phyloP scores from a whole-genome alignment of 345 rosid genomes.

The Hypericum perforatum region DNA sequence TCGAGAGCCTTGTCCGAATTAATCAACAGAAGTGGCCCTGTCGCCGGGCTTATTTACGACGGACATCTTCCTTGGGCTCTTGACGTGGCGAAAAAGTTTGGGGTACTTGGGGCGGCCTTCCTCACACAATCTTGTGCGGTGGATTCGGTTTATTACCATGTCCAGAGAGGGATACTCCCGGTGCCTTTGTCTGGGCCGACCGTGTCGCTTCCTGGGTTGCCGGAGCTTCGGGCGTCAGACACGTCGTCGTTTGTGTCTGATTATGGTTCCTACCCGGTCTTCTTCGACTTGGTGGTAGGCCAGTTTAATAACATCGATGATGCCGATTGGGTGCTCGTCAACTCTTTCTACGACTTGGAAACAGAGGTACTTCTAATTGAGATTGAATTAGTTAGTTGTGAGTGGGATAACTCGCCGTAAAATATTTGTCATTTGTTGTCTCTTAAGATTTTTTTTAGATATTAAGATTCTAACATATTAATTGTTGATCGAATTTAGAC shows the following conservation, averaged over 20 bases:
- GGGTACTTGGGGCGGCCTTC: slow-evolving; percentile 25
- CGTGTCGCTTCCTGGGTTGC: slow-evolving; percentile 3
- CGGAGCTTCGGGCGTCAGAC: slow-evolving; percentile 4
- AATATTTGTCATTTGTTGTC: no score
- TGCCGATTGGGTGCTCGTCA: slow-evolving; percentile 1
- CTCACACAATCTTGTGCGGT: slow-evolving; percentile 45
- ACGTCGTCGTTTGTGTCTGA: slow-evolving; percentile 5
- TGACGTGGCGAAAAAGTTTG: slow-evolving; percentile 30
- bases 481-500: slow-evolving; percentile 6
- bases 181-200: neutral
- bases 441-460: no score
- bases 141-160: slow-evolving; percentile 27
- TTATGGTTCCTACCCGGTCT: neutral
- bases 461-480: no score
- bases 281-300: neutral
- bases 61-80: slow-evolving; percentile 41
- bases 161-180: slow-evolving; percentile 6
- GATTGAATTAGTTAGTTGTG: no score
- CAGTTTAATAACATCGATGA: neutral
- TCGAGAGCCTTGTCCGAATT: slow-evolving; percentile 15
- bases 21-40: slow-evolving; percentile 2
- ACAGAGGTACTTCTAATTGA: neutral
- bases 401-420: no score
- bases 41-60: slow-evolving; percentile 33
- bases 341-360: neutral